These are phyloP conservation scores for Coprinellus micaceus DNA, from an alignment of 768 basidiomycete genomes.

Conservation along the genomic window DNA sequence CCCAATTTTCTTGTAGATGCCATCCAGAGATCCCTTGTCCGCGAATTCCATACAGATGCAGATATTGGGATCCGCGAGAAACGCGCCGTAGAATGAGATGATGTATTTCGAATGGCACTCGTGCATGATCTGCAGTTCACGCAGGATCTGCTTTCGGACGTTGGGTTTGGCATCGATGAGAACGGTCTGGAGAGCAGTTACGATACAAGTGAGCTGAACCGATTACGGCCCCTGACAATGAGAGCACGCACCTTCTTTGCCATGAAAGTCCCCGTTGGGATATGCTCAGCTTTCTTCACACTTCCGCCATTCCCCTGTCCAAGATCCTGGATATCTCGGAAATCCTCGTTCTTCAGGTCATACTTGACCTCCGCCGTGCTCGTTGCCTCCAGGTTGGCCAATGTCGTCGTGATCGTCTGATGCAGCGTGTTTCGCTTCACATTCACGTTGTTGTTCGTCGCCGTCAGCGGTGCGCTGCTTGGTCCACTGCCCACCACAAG, in stretches of 20 bases:
- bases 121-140: conserved; percentile 99
- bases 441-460: conserved; percentile 20
- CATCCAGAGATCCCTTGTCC: conserved; percentile 92
- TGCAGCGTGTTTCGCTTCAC: conserved; percentile 73
- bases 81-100: conserved; percentile 96
- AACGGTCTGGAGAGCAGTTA: conserved; percentile 60
- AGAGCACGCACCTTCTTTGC: conserved; percentile 95
- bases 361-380: conserved; percentile 66
- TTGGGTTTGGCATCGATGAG: conserved; percentile 95
- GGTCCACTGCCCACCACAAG: conserved; percentile 53
- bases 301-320: conserved; percentile 97
- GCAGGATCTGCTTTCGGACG: conserved; percentile 94
- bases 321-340: conserved; percentile 86
- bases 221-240: too few relatives aligned
- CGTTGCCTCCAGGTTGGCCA: conserved; percentile 84
- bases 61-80: conserved; percentile 94
- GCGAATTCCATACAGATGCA: conserved; percentile 98
- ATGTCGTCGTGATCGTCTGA: conserved; percentile 73
- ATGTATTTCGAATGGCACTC: conserved; percentile 92
- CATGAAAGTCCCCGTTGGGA: conserved; percentile 89
- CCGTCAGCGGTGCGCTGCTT: conserved; percentile 45
- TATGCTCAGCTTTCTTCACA: conserved; percentile 93
- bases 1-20: conserved; percentile 95
- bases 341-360: conserved; percentile 83
- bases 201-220: not conserved